phyloP scores from a whole-genome alignment of 352 stramenopile genomes.

The Phytophthora aleatoria region DNA sequence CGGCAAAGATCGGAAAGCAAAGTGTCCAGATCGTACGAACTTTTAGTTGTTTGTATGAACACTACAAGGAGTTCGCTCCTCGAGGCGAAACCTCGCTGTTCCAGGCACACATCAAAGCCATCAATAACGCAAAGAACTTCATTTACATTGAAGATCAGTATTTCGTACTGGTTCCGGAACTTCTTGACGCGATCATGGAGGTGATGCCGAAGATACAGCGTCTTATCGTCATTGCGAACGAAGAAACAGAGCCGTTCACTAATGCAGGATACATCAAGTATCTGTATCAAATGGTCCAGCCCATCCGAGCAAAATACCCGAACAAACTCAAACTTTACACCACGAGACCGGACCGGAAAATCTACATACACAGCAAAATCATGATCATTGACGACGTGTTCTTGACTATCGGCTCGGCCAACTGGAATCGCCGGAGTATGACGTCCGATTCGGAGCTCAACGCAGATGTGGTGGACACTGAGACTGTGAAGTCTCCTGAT shows the following conservation, averaged over 20 bases:
- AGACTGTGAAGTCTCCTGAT: slow-evolving; percentile 28
- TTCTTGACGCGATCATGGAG: slow-evolving; percentile 48
- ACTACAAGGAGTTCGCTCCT: slow-evolving; percentile 56
- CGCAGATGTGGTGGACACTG: slow-evolving; percentile 52
- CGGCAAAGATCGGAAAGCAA: slow-evolving; percentile 20
- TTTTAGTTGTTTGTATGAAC: slow-evolving; percentile 56
- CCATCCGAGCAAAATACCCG: slow-evolving; percentile 40
- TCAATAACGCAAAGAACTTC: slow-evolving; percentile 34
- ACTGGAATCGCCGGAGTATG: slow-evolving; percentile 56
- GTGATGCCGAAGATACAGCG: slow-evolving; percentile 48
- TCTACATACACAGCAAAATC: slow-evolving; percentile 67
- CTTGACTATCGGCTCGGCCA: slow-evolving; percentile 56
- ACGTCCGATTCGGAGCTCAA: slow-evolving; percentile 63
- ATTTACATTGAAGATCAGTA: slow-evolving; percentile 36
- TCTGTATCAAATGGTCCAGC: slow-evolving; percentile 53
- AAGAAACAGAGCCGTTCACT: slow-evolving; percentile 26
- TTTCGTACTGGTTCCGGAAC: slow-evolving; percentile 39
- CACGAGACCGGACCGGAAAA: slow-evolving; percentile 35
- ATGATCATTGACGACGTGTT: slow-evolving; percentile 69
- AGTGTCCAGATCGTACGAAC: slow-evolving; percentile 49
- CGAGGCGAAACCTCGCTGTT: slow-evolving; percentile 50
- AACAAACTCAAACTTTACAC: slow-evolving; percentile 42
- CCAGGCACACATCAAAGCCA: slow-evolving; percentile 38
- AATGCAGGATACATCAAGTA: slow-evolving; percentile 52
- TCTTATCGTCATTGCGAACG: slow-evolving; percentile 55